phyloP scores from a whole-genome alignment of 371 early-diverging fungal species.

The Circinella minor region DNA sequence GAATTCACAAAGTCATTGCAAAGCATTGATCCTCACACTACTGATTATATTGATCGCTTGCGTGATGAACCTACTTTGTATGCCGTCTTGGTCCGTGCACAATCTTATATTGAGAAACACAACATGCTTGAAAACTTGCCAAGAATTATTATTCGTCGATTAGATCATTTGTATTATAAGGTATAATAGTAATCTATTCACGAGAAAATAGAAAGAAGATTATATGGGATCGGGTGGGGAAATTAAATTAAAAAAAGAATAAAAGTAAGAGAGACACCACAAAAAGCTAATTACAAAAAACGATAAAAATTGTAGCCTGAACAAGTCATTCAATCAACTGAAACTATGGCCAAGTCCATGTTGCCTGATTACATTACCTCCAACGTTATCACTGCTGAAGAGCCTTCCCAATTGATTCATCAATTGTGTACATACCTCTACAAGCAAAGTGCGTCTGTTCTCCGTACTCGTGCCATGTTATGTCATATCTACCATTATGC shows the following conservation, averaged over 20 bases:
- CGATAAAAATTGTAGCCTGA: constrained; percentile 39
- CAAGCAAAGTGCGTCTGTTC: constrained; percentile 80
- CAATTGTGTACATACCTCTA: constrained; percentile 88
- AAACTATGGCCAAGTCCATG: constrained; percentile 39
- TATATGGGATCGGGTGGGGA: too few species aligned
- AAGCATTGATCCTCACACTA: constrained; percentile 95
- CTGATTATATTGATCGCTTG: constrained; percentile 94
- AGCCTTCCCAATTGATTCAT: constrained; percentile 72
- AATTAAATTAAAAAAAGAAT: too few species aligned
- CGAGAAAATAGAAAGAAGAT: not conserved
- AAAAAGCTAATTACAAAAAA: too few species aligned
- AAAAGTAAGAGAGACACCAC: too few species aligned
- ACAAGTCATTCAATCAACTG: constrained; percentile 56
- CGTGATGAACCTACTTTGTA: constrained; percentile 90
- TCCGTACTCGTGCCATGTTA: constrained; percentile 95
- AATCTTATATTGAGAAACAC: constrained; percentile 75
- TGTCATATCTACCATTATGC: constrained; percentile 97
- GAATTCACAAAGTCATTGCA: constrained; percentile 96
- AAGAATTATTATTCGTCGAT: constrained; percentile 81
- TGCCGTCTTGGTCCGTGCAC: constrained; percentile 85
- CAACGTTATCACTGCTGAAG: constrained; percentile 47
- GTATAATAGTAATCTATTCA: constrained; percentile 19
- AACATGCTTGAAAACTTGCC: constrained; percentile 66
- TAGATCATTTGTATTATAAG: constrained; percentile 98
- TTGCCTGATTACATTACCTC: constrained; percentile 49